Base-by-base conservation (phyloP, 495 filamentous ascomycete species). In the Hypomontagnella submonticulosa region DNA sequence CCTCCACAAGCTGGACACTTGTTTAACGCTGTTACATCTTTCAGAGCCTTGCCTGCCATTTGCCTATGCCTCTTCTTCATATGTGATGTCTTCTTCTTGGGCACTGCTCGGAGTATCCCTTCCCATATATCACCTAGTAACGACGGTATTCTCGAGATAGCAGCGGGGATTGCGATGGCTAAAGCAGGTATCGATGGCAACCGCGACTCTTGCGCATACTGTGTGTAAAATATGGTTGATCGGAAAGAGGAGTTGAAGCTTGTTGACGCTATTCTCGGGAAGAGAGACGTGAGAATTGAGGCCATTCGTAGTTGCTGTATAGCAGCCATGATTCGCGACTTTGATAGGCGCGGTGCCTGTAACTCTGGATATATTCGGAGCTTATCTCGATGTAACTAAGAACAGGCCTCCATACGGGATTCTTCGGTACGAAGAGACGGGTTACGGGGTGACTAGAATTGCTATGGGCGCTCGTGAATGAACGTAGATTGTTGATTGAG, bases 11-110 rank as follows among this genome's bases (percentile, higher is more conserved):
- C 90, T 1, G 94, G 88, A 71, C 95, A 99, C 71, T 86, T 90
- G 76, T 90, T 93, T 67, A 99, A 80, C 36, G 84, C 82, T 50
- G 88, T 94, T 16, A 96, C 87, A 72, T 98, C 95, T 81, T 94
- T 91, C 71, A 98, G 80, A 37, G 86, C 92, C 77, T 98, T 98
- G 69, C 94, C 94, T 13, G 92, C 94, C 87, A 97, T 88, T 67
- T 94, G 92, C 68, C 96, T 85, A 70, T 92, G 88, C 63, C 95
- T 89, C 80, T 91, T 96, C 83, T 96, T 97, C 84, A 91, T 92
- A 76, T 99, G 90, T 19, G 94, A 97, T 8, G 93, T 96, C 86
- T 98, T 99, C 80, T 97, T 98, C 84, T 99, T 99, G 8, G 95
- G 95, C 4, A 97, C 95, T 3, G 95, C 95, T 63, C 88, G 88